phyloP scores from a whole-genome alignment of 371 early-diverging fungal species.

The Mortierella sp. region DNA sequence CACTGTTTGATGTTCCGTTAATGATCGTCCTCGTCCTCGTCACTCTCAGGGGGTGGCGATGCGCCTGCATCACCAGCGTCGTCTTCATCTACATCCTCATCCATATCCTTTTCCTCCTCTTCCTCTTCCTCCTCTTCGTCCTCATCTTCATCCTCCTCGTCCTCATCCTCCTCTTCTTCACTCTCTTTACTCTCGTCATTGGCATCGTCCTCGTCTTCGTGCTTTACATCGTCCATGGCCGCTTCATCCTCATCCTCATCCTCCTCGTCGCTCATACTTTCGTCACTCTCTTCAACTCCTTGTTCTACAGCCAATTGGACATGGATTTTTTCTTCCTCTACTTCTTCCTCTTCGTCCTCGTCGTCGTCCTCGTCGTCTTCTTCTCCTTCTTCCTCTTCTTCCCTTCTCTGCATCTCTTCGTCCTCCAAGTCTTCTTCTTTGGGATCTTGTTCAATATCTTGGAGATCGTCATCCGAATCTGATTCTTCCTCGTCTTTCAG shows the following conservation, averaged over 20 bases:
- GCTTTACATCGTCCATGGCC: slow-evolving; percentile 2
- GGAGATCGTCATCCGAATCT: slow-evolving; percentile 14
- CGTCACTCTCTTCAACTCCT: not conserved
- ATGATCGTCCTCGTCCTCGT: too few species aligned
- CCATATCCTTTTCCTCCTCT: not conserved
- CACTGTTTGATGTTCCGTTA: too few species aligned
- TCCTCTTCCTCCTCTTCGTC: slow-evolving; percentile 3
- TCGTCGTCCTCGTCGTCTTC: slow-evolving; percentile 6
- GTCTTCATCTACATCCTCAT: slow-evolving; percentile 23
- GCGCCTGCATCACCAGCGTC: too few species aligned
- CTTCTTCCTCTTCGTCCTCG: slow-evolving; percentile 1
- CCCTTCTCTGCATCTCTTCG: not conserved
- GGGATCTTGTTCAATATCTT: slow-evolving; percentile 49
- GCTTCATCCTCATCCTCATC: not conserved
- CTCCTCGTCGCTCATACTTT: not conserved
- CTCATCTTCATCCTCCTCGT: not conserved
- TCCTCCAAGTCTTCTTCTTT: not conserved
- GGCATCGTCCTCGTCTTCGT: slow-evolving; percentile 14
- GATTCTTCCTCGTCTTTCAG: too few species aligned
- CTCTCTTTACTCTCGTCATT: not conserved
- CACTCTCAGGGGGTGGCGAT: too few species aligned
- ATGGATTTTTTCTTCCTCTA: not conserved
- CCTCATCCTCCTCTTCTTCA: slow-evolving; percentile 3
- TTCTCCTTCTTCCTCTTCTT: not conserved
- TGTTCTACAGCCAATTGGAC: not conserved